Conservation (phyloP, 148 eudicot species). For the Chenopodium berlandieri region DNA sequence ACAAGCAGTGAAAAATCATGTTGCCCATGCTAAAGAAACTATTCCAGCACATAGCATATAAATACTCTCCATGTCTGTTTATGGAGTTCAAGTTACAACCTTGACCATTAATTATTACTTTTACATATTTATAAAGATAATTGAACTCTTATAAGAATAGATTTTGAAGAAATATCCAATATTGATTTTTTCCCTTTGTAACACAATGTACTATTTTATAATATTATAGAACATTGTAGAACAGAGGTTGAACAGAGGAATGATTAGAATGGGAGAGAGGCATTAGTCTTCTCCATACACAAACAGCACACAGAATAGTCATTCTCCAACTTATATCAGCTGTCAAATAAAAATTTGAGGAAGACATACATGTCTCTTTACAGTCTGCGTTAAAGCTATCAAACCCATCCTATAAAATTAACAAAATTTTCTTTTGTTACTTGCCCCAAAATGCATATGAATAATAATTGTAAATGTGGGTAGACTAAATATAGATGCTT, state of each 20-base stretch:
- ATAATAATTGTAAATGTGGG: not conserved
- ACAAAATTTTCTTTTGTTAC: not conserved
- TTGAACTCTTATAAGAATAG: not conserved
- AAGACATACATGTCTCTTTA: conserved; percentile 2
- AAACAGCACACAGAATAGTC: not conserved
- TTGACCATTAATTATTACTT: no score
- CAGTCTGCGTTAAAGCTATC: not conserved
- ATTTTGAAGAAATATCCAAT: not conserved
- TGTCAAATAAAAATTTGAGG: not conserved
- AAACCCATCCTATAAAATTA: not conserved
- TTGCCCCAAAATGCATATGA: not conserved
- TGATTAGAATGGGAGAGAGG: not conserved
- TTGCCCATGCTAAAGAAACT: conserved; percentile 2
- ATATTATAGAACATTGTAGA: not conserved
- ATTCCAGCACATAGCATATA: not conserved
- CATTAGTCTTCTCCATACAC: not conserved
- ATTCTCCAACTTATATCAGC: not conserved
- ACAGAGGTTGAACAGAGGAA: not conserved
- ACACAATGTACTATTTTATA: not conserved
- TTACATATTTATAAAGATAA: no score
- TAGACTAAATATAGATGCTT: not conserved
- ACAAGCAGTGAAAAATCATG: conserved; percentile 7
- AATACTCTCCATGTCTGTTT: not conserved
- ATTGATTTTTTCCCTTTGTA: not conserved
- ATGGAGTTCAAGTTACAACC: not conserved